Evolutionary conservation across 2,329 filamentous ascomycete species (phyloP).

Genomic region (Parascedosporium putredinis): DNA sequence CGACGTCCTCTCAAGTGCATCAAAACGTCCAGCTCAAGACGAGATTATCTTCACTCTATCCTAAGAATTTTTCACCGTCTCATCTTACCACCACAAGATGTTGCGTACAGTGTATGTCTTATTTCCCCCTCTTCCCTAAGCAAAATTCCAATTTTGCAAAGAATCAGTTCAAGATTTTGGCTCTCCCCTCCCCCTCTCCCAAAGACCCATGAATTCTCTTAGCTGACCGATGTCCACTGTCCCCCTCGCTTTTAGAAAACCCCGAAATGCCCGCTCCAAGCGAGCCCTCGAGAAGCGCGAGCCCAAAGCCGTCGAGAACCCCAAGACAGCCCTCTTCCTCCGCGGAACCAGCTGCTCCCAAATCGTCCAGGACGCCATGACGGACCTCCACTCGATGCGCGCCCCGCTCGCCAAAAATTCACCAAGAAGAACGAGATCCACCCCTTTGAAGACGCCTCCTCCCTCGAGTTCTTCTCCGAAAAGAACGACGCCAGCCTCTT

Average conservation of each 20-base stretch:
- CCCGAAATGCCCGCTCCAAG: constrained; percentile 75
- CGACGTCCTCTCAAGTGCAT: background rate
- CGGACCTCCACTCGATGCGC: constrained; percentile 76
- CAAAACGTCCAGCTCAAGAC: background rate
- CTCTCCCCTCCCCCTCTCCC: too few species aligned
- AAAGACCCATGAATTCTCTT: constrained; percentile 9
- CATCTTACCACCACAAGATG: background rate
- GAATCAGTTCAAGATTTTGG: too few species aligned
- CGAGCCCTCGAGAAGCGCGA: constrained; percentile 88
- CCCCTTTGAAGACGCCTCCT: constrained; percentile 82
- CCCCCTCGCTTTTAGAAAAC: constrained; percentile 45
- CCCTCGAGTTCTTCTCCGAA: constrained; percentile 87
- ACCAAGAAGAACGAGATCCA: constrained; percentile 95
- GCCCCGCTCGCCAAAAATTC: constrained; percentile 78
- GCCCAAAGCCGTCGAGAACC: constrained; percentile 79
- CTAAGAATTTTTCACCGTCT: background rate
- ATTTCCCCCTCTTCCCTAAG: too few species aligned
- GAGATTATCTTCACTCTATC: background rate
- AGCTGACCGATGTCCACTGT: background rate
- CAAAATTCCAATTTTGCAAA: background rate
- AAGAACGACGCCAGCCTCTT: constrained; percentile 91
- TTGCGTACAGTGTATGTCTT: constrained; percentile 9
- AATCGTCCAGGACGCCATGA: constrained; percentile 70
- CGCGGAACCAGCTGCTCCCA: constrained; percentile 79
- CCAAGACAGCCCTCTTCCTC: constrained; percentile 82